Base-by-base conservation (phyloP, 495 filamentous ascomycete genomes). In the Penicillium crystallinum region DNA sequence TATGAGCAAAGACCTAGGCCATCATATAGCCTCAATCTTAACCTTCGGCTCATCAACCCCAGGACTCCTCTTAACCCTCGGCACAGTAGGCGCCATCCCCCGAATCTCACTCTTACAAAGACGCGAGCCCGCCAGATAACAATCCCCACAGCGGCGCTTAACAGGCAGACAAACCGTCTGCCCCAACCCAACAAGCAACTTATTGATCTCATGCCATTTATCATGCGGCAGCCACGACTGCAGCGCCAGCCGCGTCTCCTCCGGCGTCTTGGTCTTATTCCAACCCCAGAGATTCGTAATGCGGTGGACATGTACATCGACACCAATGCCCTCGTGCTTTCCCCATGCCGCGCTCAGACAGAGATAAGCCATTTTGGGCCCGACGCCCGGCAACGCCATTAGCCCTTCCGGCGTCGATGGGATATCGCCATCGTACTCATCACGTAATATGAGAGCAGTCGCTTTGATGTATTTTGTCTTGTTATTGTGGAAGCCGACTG, bases 231-330 rank as follows among this genome's bases (percentile, higher is more conserved):
- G 70, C 91, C 92, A 97, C 1, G 75, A 73, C 77, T 97, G 79
- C 52, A 98, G 68, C 30, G 84, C 81, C 34, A 72, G 62, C 30
- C 93, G 78, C 23, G 93, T 97, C 59, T 90, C 89, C 72, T 97
- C 92, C 0, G 92, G 92, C 7, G 70, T 86, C 57, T 84, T 88
- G 0, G 89, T 91, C 53, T 83, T 83, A 64, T 92, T 77, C 93
- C 93, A 98, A 7, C 88, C 87, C 93, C 92, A 97, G 22, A 96
- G 73, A 73, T 98, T 98, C 38, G 91, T 91, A 61, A 98, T 96
- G 25, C 93, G 84, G 68, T 97, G 83, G 17, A 85, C 83, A 57
- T 86, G 83, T 6, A 85, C 82, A 60, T 86, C 83, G 6, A 86
- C 83, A 0, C 83, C 83, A 36, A 86, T 85, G 4, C 83, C 83